Base-by-base conservation (phyloP, 768 basidiomycete genomes). In the Boletellus ananas region DNA sequence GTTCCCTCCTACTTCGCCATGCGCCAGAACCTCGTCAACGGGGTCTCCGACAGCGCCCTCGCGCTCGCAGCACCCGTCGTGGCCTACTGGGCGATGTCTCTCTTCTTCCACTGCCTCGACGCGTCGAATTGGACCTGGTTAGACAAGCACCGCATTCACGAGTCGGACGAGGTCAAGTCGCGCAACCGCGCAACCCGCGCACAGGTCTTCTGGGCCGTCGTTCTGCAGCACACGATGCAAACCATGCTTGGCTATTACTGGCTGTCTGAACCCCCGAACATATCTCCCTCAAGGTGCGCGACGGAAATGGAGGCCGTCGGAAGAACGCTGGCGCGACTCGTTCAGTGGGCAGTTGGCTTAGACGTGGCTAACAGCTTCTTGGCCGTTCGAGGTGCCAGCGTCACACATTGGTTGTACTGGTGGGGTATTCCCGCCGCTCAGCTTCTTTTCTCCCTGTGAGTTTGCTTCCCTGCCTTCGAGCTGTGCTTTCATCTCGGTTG, bases 151-250 rank as follows among this genome's bases (percentile, higher is more conserved):
- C 80, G 92, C 38, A 87, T 98, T 40, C 95, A 99, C 68, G 89
- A 92, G 44, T 87, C 89, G 1, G 74, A 72, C 13, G 94, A 98
- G 63, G 83, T 93, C 51, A 74, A 75, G 50, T 67, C 79, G 3
- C 76, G 82, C 49, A 98, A 98, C 66, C 76, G 80, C 9, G 94
- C 81, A 4, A 83, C 89, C 0, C 80, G 81, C 9, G 45, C 62
- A 3, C 65, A 92, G 52, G 95, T 99, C 52, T 60, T 95, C 33
- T 69, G 74, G 57, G 90, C 90, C 0, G 94, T 99, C 47, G 43
- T 95, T 9, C 55, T 93, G 39, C 96, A 99, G 66, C 96, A 99
- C 51, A 61, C 77, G 17, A 60, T 96, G 6, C 96, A 98, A 70
- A 95, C 92, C 0, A 51, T 72, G 1, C 69, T 96, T 11, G 96